Evolutionary conservation across 257 asterid species (phyloP).

Genomic region (Ophiorrhiza pumila): DNA sequence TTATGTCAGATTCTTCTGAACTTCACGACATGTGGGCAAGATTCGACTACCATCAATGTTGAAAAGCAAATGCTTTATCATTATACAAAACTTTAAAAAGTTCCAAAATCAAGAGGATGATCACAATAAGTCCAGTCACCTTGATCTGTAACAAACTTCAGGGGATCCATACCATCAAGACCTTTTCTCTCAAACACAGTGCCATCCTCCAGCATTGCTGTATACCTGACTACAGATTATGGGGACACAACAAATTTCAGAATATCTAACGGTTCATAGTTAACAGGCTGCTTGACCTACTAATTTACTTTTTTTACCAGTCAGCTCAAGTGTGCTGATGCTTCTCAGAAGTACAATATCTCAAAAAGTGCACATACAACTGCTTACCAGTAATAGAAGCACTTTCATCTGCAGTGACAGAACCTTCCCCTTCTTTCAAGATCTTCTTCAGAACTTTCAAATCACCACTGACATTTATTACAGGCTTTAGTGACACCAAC

Average conservation of each 20-base stretch:
- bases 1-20: no score
- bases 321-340: no score
- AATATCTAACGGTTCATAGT: conserved; percentile 8
- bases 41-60: not conserved
- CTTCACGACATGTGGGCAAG: no score
- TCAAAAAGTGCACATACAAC: no score
- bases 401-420: no score
- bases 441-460: no score
- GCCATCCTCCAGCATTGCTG: conserved; percentile 57
- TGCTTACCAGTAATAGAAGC: no score
- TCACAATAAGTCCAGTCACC: conserved; percentile 40
- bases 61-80: not conserved
- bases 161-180: conserved; percentile 36
- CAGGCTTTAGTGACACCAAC: no score
- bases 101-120: not conserved
- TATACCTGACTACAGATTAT: conserved; percentile 48
- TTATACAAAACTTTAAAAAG: not conserved
- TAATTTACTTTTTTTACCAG: conserved; percentile 1
- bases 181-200: conserved; percentile 58
- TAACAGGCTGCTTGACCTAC: not conserved
- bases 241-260: conserved; percentile 13
- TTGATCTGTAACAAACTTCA: conserved; percentile 59
- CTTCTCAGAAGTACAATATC: no score
- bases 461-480: no score
- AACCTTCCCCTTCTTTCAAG: no score